A percentile compares a stretch with the other conserved stretches of the same genome.
These are phyloP conservation scores for Mycosphaerella arachidis DNA, from an alignment of 2,329 filamentous ascomycete species.

Conservation along the genomic window DNA sequence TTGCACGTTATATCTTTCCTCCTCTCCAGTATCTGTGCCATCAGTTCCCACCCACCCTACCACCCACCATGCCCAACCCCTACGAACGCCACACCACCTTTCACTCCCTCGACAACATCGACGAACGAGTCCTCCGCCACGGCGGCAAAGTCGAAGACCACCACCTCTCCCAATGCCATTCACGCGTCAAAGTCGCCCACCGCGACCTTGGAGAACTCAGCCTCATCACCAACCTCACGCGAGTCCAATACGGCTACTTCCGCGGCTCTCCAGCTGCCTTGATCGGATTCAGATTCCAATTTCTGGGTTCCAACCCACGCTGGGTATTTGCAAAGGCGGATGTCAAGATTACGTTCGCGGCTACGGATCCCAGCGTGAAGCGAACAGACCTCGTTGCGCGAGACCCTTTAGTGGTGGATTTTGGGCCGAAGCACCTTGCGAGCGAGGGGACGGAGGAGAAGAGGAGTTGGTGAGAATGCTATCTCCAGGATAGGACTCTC, in stretches of 20 bases:
- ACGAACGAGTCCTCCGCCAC: slow-evolving; percentile 16
- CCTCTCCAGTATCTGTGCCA: neutral
- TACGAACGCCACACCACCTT: slow-evolving; percentile 10
- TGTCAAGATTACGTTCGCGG: slow-evolving; percentile 4
- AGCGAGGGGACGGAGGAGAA: slow-evolving; percentile 10
- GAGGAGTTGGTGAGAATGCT: slow-evolving; percentile 1
- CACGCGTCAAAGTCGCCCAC: slow-evolving; percentile 6
- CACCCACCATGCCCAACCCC: neutral
- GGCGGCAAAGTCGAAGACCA: slow-evolving; percentile 9
- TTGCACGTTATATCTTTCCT: neutral
- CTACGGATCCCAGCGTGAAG: neutral
- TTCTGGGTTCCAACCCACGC: neutral
- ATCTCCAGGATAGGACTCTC: too few relatives aligned
- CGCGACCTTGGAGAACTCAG: slow-evolving; percentile 10
- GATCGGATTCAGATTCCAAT: slow-evolving; percentile 13
- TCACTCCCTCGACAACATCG: slow-evolving; percentile 7
- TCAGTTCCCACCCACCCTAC: neutral
- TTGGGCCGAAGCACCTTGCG: slow-evolving; percentile 11
- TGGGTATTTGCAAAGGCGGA: slow-evolving; percentile 16
- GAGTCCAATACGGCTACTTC: slow-evolving; percentile 13
- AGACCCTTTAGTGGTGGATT: slow-evolving; percentile 9
- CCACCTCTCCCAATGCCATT: neutral
- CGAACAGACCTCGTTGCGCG: neutral
- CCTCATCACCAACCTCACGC: slow-evolving; percentile 10
- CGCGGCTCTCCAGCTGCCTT: slow-evolving; percentile 9